A percentile compares a stretch with the other conserved stretches of the same genome.
phyloP scores from a whole-genome alignment of 1,284 basidiomycete genomes.

The Heterobasidion annosum region DNA sequence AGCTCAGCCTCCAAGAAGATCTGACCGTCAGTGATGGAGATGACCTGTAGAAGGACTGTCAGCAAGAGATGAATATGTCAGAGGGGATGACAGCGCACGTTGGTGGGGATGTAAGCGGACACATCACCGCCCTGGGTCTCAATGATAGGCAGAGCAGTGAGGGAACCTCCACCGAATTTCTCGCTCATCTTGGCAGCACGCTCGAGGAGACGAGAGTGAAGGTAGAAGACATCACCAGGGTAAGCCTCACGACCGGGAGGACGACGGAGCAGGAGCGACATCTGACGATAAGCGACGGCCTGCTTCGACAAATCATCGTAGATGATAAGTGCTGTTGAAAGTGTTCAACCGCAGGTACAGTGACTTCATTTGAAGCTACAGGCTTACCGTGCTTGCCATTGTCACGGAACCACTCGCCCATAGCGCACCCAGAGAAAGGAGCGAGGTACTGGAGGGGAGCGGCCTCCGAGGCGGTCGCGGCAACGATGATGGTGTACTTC shows the following conservation, averaged over 20 bases:
- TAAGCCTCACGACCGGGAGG: conserved; percentile 99
- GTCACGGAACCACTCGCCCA: conserved; percentile 99
- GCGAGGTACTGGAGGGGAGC: conserved; percentile 98
- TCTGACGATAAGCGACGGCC: conserved; percentile 99
- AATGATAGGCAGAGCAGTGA: conserved; percentile 98
- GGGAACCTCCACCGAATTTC: conserved; percentile 93
- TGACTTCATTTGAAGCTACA: not conserved
- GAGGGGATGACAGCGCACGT: conserved; percentile 37
- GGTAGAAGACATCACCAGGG: conserved; percentile 99
- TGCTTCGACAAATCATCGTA: conserved; percentile 99
- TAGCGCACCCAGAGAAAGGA: conserved; percentile 99
- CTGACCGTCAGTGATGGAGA: conserved; percentile 97
- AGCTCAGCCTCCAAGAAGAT: conserved; percentile 99
- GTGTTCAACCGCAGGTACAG: not conserved
- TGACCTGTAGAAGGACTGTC: conserved; percentile 47
- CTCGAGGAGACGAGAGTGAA: conserved; percentile 99
- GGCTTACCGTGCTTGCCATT: conserved; percentile 86
- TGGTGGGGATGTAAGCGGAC: conserved; percentile 91
- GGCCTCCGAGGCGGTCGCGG: conserved; percentile 97
- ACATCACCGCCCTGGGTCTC: conserved; percentile 99
- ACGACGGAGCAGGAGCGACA: conserved; percentile 99
- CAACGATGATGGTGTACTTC: conserved; percentile 99
- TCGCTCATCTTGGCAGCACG: conserved; percentile 99
- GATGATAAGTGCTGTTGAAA: conserved; percentile 79
- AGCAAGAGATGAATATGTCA: not conserved